A percentile compares a stretch with the other conserved stretches of the same genome.
Evolutionary conservation across 345 rosid species (phyloP).

Genomic region (Ricinus communis): DNA sequence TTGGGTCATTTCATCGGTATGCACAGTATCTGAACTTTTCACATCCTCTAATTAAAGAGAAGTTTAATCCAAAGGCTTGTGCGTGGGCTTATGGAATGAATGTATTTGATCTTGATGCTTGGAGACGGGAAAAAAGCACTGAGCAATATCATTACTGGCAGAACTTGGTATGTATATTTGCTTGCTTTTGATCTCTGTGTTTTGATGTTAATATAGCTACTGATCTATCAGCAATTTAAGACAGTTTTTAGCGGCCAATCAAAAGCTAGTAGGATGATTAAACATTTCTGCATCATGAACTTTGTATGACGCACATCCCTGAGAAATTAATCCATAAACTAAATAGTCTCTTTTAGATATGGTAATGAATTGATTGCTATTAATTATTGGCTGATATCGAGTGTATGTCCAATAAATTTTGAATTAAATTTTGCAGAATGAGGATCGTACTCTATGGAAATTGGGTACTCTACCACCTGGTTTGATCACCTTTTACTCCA

Average conservation of each 20-base stretch:
- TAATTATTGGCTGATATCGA: neutral
- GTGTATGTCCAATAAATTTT: neutral
- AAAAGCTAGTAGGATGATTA: no score
- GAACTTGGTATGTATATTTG: conserved; percentile 43
- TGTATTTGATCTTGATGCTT: conserved; percentile 83
- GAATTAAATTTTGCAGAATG: conserved; percentile 46
- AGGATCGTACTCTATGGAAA: conserved; percentile 68
- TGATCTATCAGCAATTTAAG: neutral
- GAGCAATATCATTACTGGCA: conserved; percentile 66
- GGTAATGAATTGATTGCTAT: neutral
- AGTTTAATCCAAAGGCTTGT: conserved; percentile 73
- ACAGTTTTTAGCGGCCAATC: no score
- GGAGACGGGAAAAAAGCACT: conserved; percentile 67
- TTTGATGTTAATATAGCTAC: neutral
- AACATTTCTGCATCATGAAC: no score
- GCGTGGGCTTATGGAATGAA: conserved; percentile 98
- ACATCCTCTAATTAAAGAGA: conserved; percentile 68
- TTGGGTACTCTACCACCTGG: conserved; percentile 78
- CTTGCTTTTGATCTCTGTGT: conserved; percentile 7
- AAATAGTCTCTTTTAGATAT: neutral
- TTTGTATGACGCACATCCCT: no score
- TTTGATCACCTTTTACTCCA: conserved; percentile 78
- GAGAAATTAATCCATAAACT: no score
- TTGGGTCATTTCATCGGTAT: conserved; percentile 87
- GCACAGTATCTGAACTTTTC: conserved; percentile 71